Evolutionary conservation across 1,139 yeast genomes (phyloP).

Genomic region (Candida sanyaensis): DNA sequence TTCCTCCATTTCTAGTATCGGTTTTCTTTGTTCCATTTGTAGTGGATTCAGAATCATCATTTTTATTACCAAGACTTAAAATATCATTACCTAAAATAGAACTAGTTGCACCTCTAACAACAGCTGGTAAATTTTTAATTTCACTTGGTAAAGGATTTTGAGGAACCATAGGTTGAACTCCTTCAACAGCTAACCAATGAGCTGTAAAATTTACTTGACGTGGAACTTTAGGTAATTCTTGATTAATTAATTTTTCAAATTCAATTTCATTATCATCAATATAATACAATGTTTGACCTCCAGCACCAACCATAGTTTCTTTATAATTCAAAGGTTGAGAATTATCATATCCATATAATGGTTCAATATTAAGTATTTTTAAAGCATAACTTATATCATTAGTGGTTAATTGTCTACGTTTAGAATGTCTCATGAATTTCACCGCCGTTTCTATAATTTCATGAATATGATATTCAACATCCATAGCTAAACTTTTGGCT

Average conservation of each 20-base stretch:
- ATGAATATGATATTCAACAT: slow-evolving; percentile 94
- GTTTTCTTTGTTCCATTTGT: slow-evolving; percentile 16
- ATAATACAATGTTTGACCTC: slow-evolving; percentile 89
- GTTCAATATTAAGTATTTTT: slow-evolving; percentile 85
- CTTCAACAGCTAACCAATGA: slow-evolving; percentile 98
- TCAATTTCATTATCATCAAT: slow-evolving; percentile 91
- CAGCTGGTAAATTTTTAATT: slow-evolving; percentile 64
- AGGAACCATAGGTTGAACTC: slow-evolving; percentile 96
- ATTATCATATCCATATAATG: slow-evolving; percentile 73
- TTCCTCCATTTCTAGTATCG: slow-evolving; percentile 12
- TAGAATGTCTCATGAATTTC: slow-evolving; percentile 94
- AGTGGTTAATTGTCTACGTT: slow-evolving; percentile 79
- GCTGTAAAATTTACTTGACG: slow-evolving; percentile 91
- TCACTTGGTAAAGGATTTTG: slow-evolving; percentile 91
- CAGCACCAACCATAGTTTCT: slow-evolving; percentile 85
- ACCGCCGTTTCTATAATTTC: slow-evolving; percentile 94
- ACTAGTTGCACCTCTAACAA: slow-evolving; percentile 69
- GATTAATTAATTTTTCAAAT: slow-evolving; percentile 89
- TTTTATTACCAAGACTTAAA: slow-evolving; percentile 26
- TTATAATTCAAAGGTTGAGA: slow-evolving; percentile 65
- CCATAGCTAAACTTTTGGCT: slow-evolving; percentile 95
- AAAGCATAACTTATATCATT: slow-evolving; percentile 82
- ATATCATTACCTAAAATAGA: slow-evolving; percentile 47
- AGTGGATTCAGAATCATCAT: slow-evolving; percentile 21
- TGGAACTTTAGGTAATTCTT: slow-evolving; percentile 94